Conservation (phyloP, 768 basidiomycete species). For the Flagelloscypha sp. region DNA sequence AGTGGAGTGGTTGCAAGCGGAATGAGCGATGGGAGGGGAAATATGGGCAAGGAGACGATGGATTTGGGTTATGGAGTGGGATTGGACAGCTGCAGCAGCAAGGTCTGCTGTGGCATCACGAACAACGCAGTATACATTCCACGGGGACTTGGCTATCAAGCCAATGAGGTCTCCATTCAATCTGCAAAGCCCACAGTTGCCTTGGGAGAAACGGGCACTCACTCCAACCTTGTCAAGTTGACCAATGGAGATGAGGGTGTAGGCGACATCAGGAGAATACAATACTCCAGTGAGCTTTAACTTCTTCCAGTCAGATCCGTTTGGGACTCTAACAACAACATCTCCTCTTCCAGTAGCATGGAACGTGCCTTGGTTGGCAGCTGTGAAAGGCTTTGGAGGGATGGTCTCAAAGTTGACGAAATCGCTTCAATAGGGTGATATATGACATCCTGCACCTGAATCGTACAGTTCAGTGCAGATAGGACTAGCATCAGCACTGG, state of each 20-base stretch:
- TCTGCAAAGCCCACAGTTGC: background rate
- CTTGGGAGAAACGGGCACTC: background rate
- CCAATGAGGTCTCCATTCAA: constrained; percentile 10
- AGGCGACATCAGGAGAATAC: constrained; percentile 28
- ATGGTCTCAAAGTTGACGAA: constrained; percentile 15
- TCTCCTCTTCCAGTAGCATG: constrained; percentile 14
- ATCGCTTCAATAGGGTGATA: constrained; percentile 20
- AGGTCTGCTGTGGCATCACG: constrained; percentile 11
- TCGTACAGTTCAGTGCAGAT: constrained; percentile 19
- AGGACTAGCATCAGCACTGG: too few relatives aligned
- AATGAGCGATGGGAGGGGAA: constrained; percentile 16
- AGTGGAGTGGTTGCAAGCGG: constrained; percentile 11
- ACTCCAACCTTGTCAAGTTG: constrained; percentile 8
- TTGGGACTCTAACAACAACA: constrained; percentile 16
- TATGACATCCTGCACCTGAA: constrained; percentile 23
- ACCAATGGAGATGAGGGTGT: constrained; percentile 22
- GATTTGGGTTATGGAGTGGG: constrained; percentile 19
- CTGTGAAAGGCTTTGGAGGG: constrained; percentile 13
- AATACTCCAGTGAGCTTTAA: constrained; percentile 25
- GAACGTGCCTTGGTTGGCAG: constrained; percentile 18
- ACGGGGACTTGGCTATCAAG: constrained; percentile 14
- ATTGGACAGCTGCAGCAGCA: constrained; percentile 9
- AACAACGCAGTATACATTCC: constrained; percentile 19
- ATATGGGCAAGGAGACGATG: constrained; percentile 30
- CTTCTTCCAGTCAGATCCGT: constrained; percentile 15